Percentiles rank a stretch among this genome's conserved stretches.
These are phyloP conservation scores for Fusarium sp. DNA, from an alignment of 2,329 filamentous ascomycete species.

Conservation along the genomic window DNA sequence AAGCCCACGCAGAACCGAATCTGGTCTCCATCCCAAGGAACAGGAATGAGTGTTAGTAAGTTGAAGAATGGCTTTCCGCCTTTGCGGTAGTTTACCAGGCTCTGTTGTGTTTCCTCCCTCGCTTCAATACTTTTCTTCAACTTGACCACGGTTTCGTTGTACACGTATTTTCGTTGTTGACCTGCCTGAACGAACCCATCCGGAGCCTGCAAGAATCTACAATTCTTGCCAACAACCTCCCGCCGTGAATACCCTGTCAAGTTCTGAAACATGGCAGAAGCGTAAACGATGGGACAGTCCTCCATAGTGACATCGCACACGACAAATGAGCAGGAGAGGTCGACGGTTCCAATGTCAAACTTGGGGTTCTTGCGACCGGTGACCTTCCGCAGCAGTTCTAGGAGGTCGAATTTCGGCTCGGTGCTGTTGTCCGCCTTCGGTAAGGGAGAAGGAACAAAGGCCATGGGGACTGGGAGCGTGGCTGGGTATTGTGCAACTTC, in stretches of 20 bases:
- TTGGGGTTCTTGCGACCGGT: neutral
- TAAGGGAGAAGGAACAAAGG: fast-evolving
- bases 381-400: neutral
- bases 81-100: neutral
- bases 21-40: neutral
- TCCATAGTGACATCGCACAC: neutral
- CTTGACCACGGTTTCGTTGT: neutral
- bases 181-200: neutral
- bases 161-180: neutral
- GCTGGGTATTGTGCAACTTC: neutral
- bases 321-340: neutral
- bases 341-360: neutral
- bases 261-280: neutral
- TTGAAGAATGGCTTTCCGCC: neutral
- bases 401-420: neutral
- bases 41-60: neutral
- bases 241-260: neutral
- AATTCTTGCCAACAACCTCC: neutral
- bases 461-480: neutral
- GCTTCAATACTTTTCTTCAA: neutral
- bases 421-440: neutral
- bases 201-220: neutral
- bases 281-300: neutral
- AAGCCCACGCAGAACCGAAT: neutral
- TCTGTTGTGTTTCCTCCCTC: neutral